phyloP scores from a whole-genome alignment of 805 yeast species.

The Yarrowia sp. region DNA sequence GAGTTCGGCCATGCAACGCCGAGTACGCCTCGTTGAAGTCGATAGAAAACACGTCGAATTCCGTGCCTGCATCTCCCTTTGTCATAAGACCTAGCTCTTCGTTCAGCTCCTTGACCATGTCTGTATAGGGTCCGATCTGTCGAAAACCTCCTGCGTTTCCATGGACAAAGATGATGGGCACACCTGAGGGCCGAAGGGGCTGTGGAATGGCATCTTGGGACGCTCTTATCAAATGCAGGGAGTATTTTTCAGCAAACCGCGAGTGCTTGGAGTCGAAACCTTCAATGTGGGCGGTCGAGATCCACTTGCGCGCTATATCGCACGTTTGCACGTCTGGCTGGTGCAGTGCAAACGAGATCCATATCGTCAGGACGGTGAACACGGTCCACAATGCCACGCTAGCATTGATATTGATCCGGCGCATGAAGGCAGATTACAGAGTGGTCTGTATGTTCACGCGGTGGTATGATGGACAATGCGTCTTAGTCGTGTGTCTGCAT shows the following conservation, averaged over 20 bases:
- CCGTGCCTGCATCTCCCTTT: slow-evolving; percentile 47
- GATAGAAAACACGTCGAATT: slow-evolving; percentile 83
- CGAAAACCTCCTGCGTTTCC: slow-evolving; percentile 96
- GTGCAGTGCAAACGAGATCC: slow-evolving; percentile 22
- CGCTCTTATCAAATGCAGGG: slow-evolving; percentile 85
- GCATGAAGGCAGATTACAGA: slow-evolving; percentile 5
- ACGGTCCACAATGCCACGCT: slow-evolving; percentile 38
- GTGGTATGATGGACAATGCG: no score
- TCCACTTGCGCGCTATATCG: slow-evolving; percentile 43
- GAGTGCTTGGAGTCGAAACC: slow-evolving; percentile 56
- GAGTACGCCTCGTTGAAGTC: slow-evolving; percentile 96
- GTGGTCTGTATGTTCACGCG: neutral
- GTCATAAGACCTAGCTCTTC: slow-evolving; percentile 43
- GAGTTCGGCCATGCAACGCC: slow-evolving; percentile 93
- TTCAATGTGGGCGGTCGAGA: slow-evolving; percentile 43
- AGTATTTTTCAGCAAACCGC: slow-evolving; percentile 77
- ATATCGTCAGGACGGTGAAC: slow-evolving; percentile 22
- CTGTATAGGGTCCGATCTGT: slow-evolving; percentile 54
- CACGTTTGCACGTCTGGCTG: slow-evolving; percentile 41
- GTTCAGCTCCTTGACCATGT: slow-evolving; percentile 20
- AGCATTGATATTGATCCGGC: slow-evolving; percentile 22
- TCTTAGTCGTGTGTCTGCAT: neutral
- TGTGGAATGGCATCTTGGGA: slow-evolving; percentile 48
- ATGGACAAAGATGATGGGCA: slow-evolving; percentile 92
- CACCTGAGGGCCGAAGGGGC: slow-evolving; percentile 60